A percentile compares a stretch with the other conserved stretches of the same genome.
phyloP scores from a whole-genome alignment of 345 rosid genomes.

The Brassica nigra region DNA sequence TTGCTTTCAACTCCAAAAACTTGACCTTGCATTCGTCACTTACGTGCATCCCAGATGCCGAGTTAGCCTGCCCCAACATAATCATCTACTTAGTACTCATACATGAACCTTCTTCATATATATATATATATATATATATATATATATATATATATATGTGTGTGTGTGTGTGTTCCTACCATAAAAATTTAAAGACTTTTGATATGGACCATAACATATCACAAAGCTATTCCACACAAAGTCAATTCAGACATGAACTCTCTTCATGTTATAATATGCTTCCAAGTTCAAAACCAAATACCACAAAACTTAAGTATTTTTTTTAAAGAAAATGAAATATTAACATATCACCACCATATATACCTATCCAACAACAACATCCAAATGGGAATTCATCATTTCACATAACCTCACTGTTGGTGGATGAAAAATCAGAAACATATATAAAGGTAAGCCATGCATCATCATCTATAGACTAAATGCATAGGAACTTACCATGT shows the following conservation, averaged over 20 bases:
- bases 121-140: too few species aligned
- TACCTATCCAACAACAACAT: neutral
- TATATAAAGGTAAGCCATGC: neutral
- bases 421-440: neutral
- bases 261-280: neutral
- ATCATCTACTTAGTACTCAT: neutral
- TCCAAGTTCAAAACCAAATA: constrained; percentile 3
- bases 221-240: neutral
- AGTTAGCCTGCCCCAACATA: constrained; percentile 53
- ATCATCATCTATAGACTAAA: neutral
- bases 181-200: too few species aligned
- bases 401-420: neutral
- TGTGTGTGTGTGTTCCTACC: too few species aligned
- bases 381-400: neutral
- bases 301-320: neutral
- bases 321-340: neutral
- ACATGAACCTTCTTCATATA: neutral
- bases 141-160: too few species aligned
- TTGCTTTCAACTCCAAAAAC: constrained; percentile 69
- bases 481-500: constrained; percentile 29
- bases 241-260: neutral
- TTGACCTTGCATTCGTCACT: constrained; percentile 68
- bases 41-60: constrained; percentile 76
- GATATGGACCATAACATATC: neutral
- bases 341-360: constrained; percentile 3